Conservation (phyloP, 345 rosid genomes). For the Euphorbia pulcherrima region DNA sequence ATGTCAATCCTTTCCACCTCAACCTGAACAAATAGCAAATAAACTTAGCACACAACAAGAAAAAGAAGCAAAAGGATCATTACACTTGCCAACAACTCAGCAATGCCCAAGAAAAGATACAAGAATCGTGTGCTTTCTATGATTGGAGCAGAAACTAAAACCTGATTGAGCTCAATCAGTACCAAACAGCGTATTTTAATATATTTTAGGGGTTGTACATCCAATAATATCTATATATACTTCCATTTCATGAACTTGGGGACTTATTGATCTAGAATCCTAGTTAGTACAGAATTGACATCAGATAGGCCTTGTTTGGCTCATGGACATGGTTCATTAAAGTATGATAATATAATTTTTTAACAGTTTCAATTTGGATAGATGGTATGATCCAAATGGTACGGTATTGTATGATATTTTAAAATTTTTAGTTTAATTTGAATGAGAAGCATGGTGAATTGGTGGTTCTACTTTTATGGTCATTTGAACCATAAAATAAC, state of each 20-base stretch:
- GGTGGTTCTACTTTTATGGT: too few relatives aligned
- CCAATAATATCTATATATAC: neutral
- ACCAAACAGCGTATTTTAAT: neutral
- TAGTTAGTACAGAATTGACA: neutral
- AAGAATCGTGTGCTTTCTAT: neutral
- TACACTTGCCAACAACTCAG: neutral
- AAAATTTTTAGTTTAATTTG: too few relatives aligned
- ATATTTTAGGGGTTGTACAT: neutral
- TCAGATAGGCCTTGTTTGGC: too few relatives aligned
- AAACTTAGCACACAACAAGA: conserved; percentile 3
- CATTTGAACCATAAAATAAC: too few relatives aligned
- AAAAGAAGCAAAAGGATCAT: neutral
- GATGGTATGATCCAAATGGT: too few relatives aligned
- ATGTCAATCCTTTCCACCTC: conserved; percentile 81
- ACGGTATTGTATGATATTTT: too few relatives aligned
- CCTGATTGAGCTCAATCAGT: neutral
- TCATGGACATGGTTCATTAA: too few relatives aligned
- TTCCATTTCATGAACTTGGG: neutral
- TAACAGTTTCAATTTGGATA: too few relatives aligned
- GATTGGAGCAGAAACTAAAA: neutral
- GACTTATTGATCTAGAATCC: neutral
- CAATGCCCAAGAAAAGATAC: neutral
- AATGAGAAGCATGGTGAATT: too few relatives aligned
- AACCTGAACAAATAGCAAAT: conserved; percentile 37
- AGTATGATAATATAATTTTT: too few relatives aligned